Evolutionary conservation across 345 rosid genomes (phyloP).

Genomic region (Brassica cretica): DNA sequence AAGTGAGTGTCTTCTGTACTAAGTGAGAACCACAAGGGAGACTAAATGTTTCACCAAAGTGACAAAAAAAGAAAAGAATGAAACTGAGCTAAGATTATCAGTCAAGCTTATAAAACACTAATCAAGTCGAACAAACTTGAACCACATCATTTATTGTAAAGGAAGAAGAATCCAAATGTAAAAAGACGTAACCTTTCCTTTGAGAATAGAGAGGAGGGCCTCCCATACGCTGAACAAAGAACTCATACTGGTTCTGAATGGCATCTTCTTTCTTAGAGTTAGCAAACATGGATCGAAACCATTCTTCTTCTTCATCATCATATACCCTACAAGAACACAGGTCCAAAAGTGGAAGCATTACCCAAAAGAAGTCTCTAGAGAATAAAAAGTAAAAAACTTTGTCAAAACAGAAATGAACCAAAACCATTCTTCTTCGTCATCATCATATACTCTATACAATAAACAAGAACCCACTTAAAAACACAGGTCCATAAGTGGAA

Average conservation of each 20-base stretch:
- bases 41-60: slow-evolving; percentile 11
- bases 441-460: slow-evolving; percentile 68
- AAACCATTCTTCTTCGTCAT: slow-evolving; percentile 89
- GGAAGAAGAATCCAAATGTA: not conserved
- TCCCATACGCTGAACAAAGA: slow-evolving; percentile 94
- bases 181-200: slow-evolving; percentile 56
- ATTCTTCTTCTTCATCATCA: slow-evolving; percentile 84
- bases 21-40: not conserved
- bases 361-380: not conserved
- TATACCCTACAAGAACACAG: slow-evolving; percentile 54
- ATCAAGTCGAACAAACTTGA: not conserved
- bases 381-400: not conserved
- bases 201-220: slow-evolving; percentile 88
- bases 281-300: slow-evolving; percentile 79
- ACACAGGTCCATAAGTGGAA: not conserved
- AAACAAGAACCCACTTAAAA: not conserved
- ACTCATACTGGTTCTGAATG: slow-evolving; percentile 85
- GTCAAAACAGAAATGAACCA: slow-evolving; percentile 52
- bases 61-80: not conserved
- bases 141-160: not conserved
- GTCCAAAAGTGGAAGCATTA: not conserved
- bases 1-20: not conserved
- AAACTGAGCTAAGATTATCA: slow-evolving; percentile 9
- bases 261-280: slow-evolving; percentile 84
- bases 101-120: not conserved